These are phyloP conservation scores for Sphaerulina vaccinii DNA, from an alignment of 2,329 filamentous ascomycete species.

Conservation along the genomic window DNA sequence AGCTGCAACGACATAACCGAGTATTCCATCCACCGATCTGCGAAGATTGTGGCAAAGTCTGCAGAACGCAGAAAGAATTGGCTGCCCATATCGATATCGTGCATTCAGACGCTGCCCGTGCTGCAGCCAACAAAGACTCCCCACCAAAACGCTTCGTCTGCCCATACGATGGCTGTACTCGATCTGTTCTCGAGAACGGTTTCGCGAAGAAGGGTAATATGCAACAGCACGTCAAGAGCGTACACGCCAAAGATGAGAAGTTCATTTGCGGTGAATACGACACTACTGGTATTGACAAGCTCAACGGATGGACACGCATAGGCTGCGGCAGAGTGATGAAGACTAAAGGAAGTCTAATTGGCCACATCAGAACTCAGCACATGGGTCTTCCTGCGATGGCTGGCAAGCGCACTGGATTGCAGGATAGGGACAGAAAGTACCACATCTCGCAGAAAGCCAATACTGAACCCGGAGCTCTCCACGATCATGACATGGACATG, in stretches of 20 bases:
- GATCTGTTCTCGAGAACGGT: constrained; percentile 66
- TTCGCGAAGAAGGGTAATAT: constrained; percentile 86
- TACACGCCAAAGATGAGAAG: constrained; percentile 69
- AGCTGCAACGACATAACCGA: constrained; percentile 71
- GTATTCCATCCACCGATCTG: constrained; percentile 71
- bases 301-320: constrained; percentile 63
- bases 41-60: constrained; percentile 69
- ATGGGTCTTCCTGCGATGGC: constrained; percentile 53
- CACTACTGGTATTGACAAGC: constrained; percentile 55
- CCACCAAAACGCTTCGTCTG: constrained; percentile 26
- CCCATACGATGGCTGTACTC: constrained; percentile 53
- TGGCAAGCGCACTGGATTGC: constrained; percentile 13
- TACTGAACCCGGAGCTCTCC: neutral
- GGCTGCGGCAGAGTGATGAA: constrained; percentile 73
- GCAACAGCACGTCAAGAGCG: constrained; percentile 72
- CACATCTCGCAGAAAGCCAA: neutral
- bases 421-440: constrained; percentile 4
- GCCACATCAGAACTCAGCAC: constrained; percentile 82
- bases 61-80: constrained; percentile 64
- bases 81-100: constrained; percentile 75
- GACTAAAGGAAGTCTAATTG: constrained; percentile 75
- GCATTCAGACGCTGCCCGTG: constrained; percentile 47
- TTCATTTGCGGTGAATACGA: constrained; percentile 77
- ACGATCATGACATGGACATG: constrained; percentile 21
- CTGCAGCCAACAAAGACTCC: neutral